Evolutionary conservation across 208 protist genomes (phyloP).

Genomic region (Wallacemonas collosoma): DNA sequence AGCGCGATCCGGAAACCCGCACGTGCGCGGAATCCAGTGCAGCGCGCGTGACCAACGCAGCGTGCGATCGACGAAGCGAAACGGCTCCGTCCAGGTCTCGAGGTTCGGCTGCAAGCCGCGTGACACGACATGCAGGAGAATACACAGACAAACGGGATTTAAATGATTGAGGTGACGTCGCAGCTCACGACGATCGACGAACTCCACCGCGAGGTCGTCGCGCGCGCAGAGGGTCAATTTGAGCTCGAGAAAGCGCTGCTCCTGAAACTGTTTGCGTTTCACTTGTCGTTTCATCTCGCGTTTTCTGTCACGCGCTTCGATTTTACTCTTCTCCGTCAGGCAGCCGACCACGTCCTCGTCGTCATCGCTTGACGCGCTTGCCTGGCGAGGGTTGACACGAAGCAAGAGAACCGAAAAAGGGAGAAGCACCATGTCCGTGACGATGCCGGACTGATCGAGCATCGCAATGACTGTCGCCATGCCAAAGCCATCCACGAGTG

Average conservation of each 20-base stretch:
- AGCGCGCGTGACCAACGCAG: constrained; percentile 63
- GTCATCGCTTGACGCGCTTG: constrained; percentile 57
- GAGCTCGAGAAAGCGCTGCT: constrained; percentile 74
- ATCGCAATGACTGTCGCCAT: constrained; percentile 86
- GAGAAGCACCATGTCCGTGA: constrained; percentile 90
- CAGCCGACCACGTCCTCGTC: constrained; percentile 35
- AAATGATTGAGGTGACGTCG: constrained; percentile 47
- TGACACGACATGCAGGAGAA: constrained; percentile 67
- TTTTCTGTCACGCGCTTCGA: constrained; percentile 49
- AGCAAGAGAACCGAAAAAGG: constrained; percentile 75
- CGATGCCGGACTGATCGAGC: constrained; percentile 80
- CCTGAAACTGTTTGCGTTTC: constrained; percentile 81
- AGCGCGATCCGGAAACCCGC: constrained; percentile 62
- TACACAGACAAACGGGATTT: constrained; percentile 68
- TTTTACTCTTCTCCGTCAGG: constrained; percentile 39
- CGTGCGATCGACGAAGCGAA: constrained; percentile 83
- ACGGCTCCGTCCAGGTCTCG: constrained; percentile 85
- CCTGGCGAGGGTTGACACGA: constrained; percentile 26
- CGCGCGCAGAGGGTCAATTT: constrained; percentile 46
- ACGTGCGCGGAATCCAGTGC: constrained; percentile 84
- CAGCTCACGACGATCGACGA: constrained; percentile 59
- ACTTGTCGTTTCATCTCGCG: constrained; percentile 68
- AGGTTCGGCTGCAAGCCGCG: constrained; percentile 48
- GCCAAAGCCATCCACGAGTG: constrained; percentile 80
- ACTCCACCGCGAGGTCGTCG: constrained; percentile 79